Conservation (phyloP, 1,139 yeast genomes). For the Candida freyschussii region DNA sequence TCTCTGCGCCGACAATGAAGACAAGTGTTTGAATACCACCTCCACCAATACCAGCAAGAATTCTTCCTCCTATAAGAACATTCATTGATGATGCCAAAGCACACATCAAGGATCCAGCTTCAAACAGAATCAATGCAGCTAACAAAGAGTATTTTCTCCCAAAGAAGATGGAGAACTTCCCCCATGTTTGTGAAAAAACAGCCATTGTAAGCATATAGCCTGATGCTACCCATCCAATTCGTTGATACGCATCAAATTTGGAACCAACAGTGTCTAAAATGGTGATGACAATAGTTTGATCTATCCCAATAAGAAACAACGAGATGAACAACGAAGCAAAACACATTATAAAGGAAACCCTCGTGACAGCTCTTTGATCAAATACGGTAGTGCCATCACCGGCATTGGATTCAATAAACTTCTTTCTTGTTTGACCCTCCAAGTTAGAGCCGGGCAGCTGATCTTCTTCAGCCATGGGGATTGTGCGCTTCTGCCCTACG, state of each 20-base stretch:
- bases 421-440: constrained; percentile 5
- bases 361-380: constrained; percentile 47
- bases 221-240: constrained; percentile 56
- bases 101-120: constrained; percentile 55
- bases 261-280: constrained; percentile 50
- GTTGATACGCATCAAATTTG: constrained; percentile 47
- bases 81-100: constrained; percentile 54
- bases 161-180: constrained; percentile 53
- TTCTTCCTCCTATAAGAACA: constrained; percentile 65
- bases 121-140: constrained; percentile 49
- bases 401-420: constrained; percentile 35
- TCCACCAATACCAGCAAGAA: constrained; percentile 67
- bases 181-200: constrained; percentile 54
- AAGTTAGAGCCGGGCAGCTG: too few relatives aligned
- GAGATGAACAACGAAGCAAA: constrained; percentile 43
- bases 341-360: constrained; percentile 36
- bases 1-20: constrained; percentile 53
- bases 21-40: constrained; percentile 62
- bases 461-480: too few relatives aligned
- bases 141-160: constrained; percentile 54
- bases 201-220: constrained; percentile 57
- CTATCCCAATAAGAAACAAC: constrained; percentile 57
- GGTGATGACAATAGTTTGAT: constrained; percentile 64
- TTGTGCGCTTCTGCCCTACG: too few relatives aligned
- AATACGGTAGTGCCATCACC: constrained; percentile 27